These are phyloP conservation scores for Erucastrum elatum DNA, from an alignment of 345 rosid genomes.

Conservation along the genomic window DNA sequence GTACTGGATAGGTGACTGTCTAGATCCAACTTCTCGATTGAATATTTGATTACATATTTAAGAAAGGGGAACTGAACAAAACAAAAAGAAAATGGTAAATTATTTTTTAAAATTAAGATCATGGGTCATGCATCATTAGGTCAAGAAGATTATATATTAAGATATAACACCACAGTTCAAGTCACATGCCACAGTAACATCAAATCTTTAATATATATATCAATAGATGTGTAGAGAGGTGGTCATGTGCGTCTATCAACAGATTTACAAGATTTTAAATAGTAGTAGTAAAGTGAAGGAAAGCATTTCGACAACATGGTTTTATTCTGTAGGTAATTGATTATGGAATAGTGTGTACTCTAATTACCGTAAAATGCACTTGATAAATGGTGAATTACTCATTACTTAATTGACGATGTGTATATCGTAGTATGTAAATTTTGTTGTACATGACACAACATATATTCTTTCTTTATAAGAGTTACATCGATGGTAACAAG, in stretches of 20 bases:
- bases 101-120: conserved; percentile 28
- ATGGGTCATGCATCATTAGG: conserved; percentile 43
- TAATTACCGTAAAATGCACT: conserved; percentile 28
- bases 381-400: conserved; percentile 12
- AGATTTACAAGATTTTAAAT: conserved; percentile 14
- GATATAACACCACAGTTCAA: conserved; percentile 37
- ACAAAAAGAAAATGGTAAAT: conserved; percentile 11
- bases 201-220: conserved; percentile 21
- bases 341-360: conserved; percentile 37
- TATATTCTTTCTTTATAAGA: neutral
- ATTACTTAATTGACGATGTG: neutral
- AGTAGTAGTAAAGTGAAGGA: conserved; percentile 15
- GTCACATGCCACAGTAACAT: conserved; percentile 39
- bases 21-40: conserved; percentile 15
- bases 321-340: conserved; percentile 27
- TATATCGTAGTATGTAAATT: neutral
- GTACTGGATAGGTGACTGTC: conserved; percentile 3
- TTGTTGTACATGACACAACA: neutral
- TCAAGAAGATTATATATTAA: conserved; percentile 30
- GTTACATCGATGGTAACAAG: neutral
- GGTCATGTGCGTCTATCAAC: conserved; percentile 26
- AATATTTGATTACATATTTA: conserved; percentile 1
- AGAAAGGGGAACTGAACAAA: conserved; percentile 20
- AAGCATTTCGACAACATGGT: conserved; percentile 39
- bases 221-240: conserved; percentile 6